Evolutionary conservation across 257 asterid species (phyloP).

Genomic region (Dorcoceras hygrometricum): DNA sequence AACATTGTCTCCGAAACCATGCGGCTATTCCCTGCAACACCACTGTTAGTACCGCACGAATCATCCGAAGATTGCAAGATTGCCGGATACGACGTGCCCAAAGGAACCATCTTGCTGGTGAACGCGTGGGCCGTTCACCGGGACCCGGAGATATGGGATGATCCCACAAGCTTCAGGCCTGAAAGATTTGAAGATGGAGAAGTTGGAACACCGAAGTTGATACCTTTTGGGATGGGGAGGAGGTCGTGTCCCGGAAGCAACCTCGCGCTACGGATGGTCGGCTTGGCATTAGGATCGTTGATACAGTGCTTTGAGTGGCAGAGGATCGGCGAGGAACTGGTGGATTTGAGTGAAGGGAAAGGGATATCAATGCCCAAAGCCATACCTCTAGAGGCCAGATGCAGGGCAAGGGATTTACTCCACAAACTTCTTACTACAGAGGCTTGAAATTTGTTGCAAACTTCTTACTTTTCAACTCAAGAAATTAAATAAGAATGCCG

Average conservation of each 20-base stretch:
- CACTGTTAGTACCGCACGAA: too few relatives aligned
- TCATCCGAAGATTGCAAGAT: too few relatives aligned
- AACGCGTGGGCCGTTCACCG: too few relatives aligned
- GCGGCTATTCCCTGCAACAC: too few relatives aligned
- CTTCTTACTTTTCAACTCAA: too few relatives aligned
- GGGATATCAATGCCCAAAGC: constrained; percentile 43
- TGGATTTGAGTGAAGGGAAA: constrained; percentile 50
- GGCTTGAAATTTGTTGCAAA: neutral
- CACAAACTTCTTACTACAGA: constrained; percentile 14
- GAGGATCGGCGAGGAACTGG: constrained; percentile 28
- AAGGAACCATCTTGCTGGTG: too few relatives aligned
- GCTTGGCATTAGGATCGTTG: constrained; percentile 42
- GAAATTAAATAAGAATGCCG: too few relatives aligned
- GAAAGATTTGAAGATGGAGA: too few relatives aligned
- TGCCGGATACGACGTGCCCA: too few relatives aligned
- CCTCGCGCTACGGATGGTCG: constrained; percentile 48
- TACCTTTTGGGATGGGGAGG: constrained; percentile 73
- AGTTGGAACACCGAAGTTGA: constrained; percentile 29
- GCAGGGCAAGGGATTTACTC: constrained; percentile 33
- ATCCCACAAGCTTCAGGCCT: too few relatives aligned
- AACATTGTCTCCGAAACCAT: too few relatives aligned
- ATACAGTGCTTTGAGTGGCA: constrained; percentile 67
- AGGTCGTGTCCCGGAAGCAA: constrained; percentile 68
- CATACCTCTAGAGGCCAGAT: constrained; percentile 43
- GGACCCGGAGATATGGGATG: too few relatives aligned